Conservation (phyloP, 768 basidiomycete genomes). For the Tulasnella sp. region DNA sequence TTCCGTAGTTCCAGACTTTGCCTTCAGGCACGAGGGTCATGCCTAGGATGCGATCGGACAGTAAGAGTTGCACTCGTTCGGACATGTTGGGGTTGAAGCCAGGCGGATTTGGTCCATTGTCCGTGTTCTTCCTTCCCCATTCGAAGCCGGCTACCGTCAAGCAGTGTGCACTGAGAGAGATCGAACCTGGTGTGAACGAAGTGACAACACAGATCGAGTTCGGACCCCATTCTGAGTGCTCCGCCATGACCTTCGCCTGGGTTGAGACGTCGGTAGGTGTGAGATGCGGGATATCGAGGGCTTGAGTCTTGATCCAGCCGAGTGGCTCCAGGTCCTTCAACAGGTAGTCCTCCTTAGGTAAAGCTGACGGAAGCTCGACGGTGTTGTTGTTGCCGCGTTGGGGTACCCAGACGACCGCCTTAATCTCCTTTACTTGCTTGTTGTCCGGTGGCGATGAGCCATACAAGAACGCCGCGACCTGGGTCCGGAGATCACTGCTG, state of each 20-base stretch:
- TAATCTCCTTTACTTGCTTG: conserved; percentile 98
- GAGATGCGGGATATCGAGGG: conserved; percentile 84
- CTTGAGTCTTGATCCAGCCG: conserved; percentile 97
- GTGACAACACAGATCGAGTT: conserved; percentile 90
- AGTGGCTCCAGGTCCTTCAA: conserved; percentile 92
- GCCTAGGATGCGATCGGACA: conserved; percentile 93
- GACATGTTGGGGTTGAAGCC: conserved; percentile 99
- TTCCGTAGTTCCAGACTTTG: conserved; percentile 94
- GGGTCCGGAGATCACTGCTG: conserved; percentile 90
- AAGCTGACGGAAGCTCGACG: conserved; percentile 82
- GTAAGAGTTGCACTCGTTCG: conserved; percentile 84
- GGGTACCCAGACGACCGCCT: conserved; percentile 95
- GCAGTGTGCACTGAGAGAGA: conserved; percentile 90
- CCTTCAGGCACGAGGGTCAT: conserved; percentile 95
- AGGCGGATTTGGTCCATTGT: conserved; percentile 76
- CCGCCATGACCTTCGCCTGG: conserved; percentile 95
- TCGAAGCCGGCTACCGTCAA: conserved; percentile 91
- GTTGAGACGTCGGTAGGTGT: conserved; percentile 90
- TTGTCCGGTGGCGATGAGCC: conserved; percentile 92
- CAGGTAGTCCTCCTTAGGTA: conserved; percentile 93
- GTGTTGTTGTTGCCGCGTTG: conserved; percentile 94
- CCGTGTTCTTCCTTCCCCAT: conserved; percentile 93
- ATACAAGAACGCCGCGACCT: conserved; percentile 91
- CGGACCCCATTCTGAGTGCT: conserved; percentile 92
- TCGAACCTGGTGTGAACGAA: conserved; percentile 97